Evolutionary conservation across 352 stramenopile genomes (phyloP).

Genomic region (Phytophthora hybrid): DNA sequence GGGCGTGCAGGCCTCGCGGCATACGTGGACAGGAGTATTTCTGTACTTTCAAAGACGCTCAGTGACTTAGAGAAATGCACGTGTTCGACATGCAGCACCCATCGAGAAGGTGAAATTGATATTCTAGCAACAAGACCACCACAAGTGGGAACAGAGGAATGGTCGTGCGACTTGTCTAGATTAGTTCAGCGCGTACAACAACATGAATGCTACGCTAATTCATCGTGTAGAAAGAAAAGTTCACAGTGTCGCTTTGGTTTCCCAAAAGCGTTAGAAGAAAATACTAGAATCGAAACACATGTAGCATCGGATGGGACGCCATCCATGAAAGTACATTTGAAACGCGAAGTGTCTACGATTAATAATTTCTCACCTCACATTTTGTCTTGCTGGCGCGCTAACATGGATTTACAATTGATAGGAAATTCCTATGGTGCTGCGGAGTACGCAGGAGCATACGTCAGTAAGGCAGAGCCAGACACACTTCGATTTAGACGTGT

Average conservation of each 20-base stretch:
- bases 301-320: conserved; percentile 1
- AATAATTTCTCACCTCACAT: no score
- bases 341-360: conserved; percentile 2
- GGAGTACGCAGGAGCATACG: no score
- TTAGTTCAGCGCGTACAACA: not conserved
- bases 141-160: not conserved
- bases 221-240: conserved; percentile 2
- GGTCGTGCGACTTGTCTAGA: not conserved
- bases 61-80: no score
- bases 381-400: no score
- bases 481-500: no score
- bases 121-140: no score
- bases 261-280: not conserved
- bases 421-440: no score
- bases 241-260: not conserved
- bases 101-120: no score
- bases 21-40: conserved; percentile 6
- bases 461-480: no score
- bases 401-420: no score
- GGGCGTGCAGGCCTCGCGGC: not conserved
- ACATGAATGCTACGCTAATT: not conserved
- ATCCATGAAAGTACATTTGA: conserved; percentile 1
- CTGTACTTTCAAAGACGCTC: no score
- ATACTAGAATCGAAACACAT: not conserved
- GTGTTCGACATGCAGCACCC: no score